These are phyloP conservation scores for Hypoxylon lienhwacheense DNA, from an alignment of 495 filamentous ascomycete genomes.

Conservation along the genomic window DNA sequence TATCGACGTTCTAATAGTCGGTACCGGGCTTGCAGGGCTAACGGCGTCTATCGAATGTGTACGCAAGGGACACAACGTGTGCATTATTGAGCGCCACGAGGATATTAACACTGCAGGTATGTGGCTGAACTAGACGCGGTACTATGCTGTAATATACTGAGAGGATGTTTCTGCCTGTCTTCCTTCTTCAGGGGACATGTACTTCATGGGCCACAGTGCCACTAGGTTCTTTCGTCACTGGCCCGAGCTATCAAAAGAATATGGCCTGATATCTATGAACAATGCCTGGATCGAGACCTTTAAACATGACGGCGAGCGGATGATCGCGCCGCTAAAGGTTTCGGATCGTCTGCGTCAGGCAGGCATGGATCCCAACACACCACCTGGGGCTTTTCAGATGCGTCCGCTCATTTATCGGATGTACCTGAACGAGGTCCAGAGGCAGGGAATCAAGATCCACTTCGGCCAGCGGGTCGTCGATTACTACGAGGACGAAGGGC, in stretches of 20 bases:
- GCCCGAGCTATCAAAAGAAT: slow-evolving; percentile 56
- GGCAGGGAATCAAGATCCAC: slow-evolving; percentile 54
- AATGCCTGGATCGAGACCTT: slow-evolving; percentile 55
- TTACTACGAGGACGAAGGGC: slow-evolving; percentile 53
- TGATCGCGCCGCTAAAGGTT: slow-evolving; percentile 45
- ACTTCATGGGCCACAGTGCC: slow-evolving; percentile 55
- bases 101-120: slow-evolving; percentile 46
- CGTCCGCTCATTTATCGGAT: slow-evolving; percentile 59
- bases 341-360: slow-evolving; percentile 45
- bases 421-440: slow-evolving; percentile 55
- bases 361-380: slow-evolving; percentile 42
- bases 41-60: slow-evolving; percentile 65
- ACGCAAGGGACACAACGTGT: slow-evolving; percentile 65
- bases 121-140: not conserved
- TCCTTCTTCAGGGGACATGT: slow-evolving; percentile 52
- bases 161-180: not conserved
- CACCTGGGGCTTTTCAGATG: slow-evolving; percentile 49
- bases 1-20: slow-evolving; percentile 64
- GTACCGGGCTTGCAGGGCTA: slow-evolving; percentile 65
- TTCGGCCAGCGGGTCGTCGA: slow-evolving; percentile 54
- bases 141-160: slow-evolving; percentile 4
- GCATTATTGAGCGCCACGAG: slow-evolving; percentile 55
- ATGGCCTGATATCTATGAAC: slow-evolving; percentile 49
- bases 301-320: slow-evolving; percentile 55
- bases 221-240: slow-evolving; percentile 58